Base-by-base conservation (phyloP, 768 basidiomycete genomes). In the Agaricus subrufescens region DNA sequence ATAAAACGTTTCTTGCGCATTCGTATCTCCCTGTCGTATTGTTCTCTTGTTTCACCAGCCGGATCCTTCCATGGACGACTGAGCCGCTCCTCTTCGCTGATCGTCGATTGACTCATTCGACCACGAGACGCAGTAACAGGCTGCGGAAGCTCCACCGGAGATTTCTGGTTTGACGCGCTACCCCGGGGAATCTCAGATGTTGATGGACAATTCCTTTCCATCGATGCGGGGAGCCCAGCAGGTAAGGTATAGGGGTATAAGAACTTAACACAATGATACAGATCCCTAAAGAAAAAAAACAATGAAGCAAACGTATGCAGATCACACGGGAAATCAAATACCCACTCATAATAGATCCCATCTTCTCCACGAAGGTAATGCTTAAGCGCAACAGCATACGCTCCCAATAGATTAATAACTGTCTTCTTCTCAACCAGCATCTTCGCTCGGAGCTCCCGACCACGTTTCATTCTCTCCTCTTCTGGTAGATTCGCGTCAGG, bases 201-300 rank as follows among this genome's bases (percentile, higher is more conserved):
- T 25, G 19, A 26, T 26, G 51, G 23, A 26, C 6, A 14, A 19
- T 42, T 19, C 30, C 57, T 19, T 30, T 62, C 61, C 23, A 42
- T 29, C 30, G 75, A 37, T 72, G 81, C 52, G 3, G 68, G 68
- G 58, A 81, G 68, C 31, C 81, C 80, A 1, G 77, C 64, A 1
- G 84, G 83, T 3, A 85, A 67, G 1, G 78, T 76, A 60, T 85
- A 86, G 10, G 81, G 72, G 3, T 87, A 86, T n/a, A 90, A 76
- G 66, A 83, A 87, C 65, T 86, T 89, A 65, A 86, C 82, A 44
- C 85, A 78, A 58, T 85, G 78, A 68, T 85, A 87, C 14, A 88
- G 69, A 65, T 88, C 85, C 61, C 75, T 78, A 50, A 7, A 25
- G 31, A 9, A 26, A n/a, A 31, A 15, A 9, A 26, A n/a, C 29